phyloP scores from a whole-genome alignment of 805 yeast genomes.

The Candida lessepsii region DNA sequence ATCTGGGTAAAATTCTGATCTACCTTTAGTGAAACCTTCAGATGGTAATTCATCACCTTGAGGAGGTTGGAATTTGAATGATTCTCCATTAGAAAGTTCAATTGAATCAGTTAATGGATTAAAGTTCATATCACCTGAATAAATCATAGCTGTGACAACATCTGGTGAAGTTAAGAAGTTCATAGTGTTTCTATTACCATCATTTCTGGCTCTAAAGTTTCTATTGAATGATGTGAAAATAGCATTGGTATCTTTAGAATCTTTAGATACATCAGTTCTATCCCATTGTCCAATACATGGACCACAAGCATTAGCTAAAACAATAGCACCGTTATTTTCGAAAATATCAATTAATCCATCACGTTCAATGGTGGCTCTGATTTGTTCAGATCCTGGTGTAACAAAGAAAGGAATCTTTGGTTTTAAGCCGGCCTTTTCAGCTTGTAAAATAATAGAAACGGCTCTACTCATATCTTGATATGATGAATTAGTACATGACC shows the following conservation, averaged over 20 bases:
- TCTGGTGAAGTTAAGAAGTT: slow-evolving; percentile 99
- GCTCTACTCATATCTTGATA: slow-evolving; percentile 99
- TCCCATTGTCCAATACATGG: slow-evolving; percentile 99
- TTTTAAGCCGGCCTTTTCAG: slow-evolving; percentile 79
- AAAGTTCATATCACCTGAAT: slow-evolving; percentile 88
- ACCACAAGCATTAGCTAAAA: slow-evolving; percentile 97
- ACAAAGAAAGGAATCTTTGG: slow-evolving; percentile 91
- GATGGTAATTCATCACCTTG: slow-evolving; percentile 81
- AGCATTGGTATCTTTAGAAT: slow-evolving; percentile 70
- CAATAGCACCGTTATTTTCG: slow-evolving; percentile 89
- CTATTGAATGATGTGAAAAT: slow-evolving; percentile 97
- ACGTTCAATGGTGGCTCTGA: slow-evolving; percentile 96
- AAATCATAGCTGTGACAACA: slow-evolving; percentile 94
- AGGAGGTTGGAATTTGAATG: slow-evolving; percentile 78
- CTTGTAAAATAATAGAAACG: slow-evolving; percentile 85
- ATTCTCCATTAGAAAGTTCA: slow-evolving; percentile 63
- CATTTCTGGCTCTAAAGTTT: slow-evolving; percentile 96
- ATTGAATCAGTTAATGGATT: slow-evolving; percentile 90
- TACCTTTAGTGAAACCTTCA: slow-evolving; percentile 73
- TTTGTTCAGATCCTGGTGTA: slow-evolving; percentile 98
- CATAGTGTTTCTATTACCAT: slow-evolving; percentile 96
- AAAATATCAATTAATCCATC: slow-evolving; percentile 90
- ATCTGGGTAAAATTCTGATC: slow-evolving; percentile 73
- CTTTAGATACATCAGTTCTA: slow-evolving; percentile 71
- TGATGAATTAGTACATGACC: slow-evolving; percentile 97